A percentile compares a stretch with the other conserved stretches of the same genome.
Conservation (phyloP, 1,284 basidiomycete species). For the Amylostereum areolatum region DNA sequence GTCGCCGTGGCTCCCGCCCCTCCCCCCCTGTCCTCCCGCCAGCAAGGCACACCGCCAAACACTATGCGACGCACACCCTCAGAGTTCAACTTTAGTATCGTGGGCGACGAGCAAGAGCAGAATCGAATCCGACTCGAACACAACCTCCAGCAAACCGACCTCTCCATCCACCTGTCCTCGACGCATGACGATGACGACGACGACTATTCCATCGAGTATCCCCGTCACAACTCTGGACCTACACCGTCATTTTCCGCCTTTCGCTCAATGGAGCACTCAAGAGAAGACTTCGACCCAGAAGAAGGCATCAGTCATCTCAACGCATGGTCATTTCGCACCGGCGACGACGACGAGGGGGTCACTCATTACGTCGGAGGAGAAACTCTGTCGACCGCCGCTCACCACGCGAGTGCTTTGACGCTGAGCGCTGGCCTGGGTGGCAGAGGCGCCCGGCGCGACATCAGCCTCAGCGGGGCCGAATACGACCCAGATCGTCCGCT, state of each 20-base stretch:
- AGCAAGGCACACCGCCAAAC: background rate
- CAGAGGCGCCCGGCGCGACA: constrained; percentile 41
- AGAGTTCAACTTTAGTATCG: constrained; percentile 39
- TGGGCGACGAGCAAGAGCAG: constrained; percentile 64
- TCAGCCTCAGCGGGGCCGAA: constrained; percentile 69
- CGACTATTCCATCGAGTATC: constrained; percentile 55
- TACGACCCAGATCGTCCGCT: constrained; percentile 84
- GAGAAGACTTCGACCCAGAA: constrained; percentile 49
- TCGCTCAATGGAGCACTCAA: constrained; percentile 52
- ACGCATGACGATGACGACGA: constrained; percentile 29
- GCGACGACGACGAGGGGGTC: constrained; percentile 52
- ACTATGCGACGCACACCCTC: constrained; percentile 18
- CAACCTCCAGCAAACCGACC: constrained; percentile 64
- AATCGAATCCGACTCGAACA: constrained; percentile 68
- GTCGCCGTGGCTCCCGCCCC: background rate
- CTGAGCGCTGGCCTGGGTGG: constrained; percentile 75
- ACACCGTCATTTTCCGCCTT: constrained; percentile 44
- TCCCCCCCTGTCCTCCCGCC: constrained; percentile 1
- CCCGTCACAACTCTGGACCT: constrained; percentile 55
- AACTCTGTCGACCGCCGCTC: constrained; percentile 75
- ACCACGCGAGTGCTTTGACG: constrained; percentile 83
- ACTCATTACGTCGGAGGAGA: constrained; percentile 60
- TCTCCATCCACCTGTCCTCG: constrained; percentile 59
- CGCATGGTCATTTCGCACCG: constrained; percentile 58
- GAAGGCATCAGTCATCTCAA: constrained; percentile 42